phyloP scores from a whole-genome alignment of 352 stramenopile genomes.

The Phytophthora cactorum region DNA sequence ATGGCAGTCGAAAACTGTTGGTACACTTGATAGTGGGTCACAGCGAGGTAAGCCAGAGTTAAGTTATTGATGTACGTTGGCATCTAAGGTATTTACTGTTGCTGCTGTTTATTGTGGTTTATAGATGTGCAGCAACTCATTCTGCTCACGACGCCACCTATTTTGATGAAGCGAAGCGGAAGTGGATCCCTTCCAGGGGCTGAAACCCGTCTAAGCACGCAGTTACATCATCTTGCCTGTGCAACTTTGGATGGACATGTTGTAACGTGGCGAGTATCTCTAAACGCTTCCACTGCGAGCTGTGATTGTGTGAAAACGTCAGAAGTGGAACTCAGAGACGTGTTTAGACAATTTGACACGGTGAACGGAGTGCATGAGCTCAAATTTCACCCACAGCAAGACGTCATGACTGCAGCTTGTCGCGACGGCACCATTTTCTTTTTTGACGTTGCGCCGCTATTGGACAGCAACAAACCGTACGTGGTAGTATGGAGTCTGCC shows the following conservation, averaged over 20 bases:
- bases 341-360: conserved; percentile 60
- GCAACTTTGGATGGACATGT: conserved; percentile 66
- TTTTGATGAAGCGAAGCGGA: conserved; percentile 40
- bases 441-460: conserved; percentile 61
- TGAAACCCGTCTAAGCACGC: conserved; percentile 35
- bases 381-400: conserved; percentile 66
- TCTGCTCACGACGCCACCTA: conserved; percentile 55
- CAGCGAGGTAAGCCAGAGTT: conserved; percentile 39
- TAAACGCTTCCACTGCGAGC: conserved; percentile 33
- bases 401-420: conserved; percentile 55
- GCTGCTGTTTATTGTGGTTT: neutral
- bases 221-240: conserved; percentile 56
- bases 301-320: conserved; percentile 62
- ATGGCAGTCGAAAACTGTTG: conserved; percentile 62
- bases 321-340: conserved; percentile 68
- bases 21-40: conserved; percentile 67
- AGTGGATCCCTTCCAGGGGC: conserved; percentile 36
- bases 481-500: conserved; percentile 4
- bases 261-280: conserved; percentile 57
- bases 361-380: conserved; percentile 66
- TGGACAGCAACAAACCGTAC: conserved; percentile 61
- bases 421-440: conserved; percentile 79
- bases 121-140: conserved; percentile 75
- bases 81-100: neutral
- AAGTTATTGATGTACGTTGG: neutral